phyloP scores from a whole-genome alignment of 129 eudicot genomes.

The Escallonia herrerae region DNA sequence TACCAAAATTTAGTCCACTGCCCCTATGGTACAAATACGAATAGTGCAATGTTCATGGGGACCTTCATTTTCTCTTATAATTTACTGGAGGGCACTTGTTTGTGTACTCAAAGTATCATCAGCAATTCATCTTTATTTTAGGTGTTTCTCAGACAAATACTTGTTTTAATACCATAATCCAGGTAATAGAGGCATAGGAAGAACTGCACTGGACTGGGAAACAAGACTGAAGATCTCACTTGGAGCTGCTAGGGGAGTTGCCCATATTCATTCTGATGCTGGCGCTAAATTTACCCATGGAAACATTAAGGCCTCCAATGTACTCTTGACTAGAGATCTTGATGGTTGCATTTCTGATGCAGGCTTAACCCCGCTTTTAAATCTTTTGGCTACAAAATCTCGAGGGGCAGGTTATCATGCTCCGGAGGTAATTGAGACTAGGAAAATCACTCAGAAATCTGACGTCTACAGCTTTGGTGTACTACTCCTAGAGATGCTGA shows the following conservation, averaged over 20 bases:
- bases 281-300: conserved; percentile 67
- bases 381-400: conserved; percentile 24
- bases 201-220: conserved; percentile 76
- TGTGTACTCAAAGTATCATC: neutral
- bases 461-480: conserved; percentile 97
- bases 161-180: neutral
- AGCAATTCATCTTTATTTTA: no score
- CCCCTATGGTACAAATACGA: neutral
- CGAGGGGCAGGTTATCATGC: conserved; percentile 68
- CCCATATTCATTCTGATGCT: conserved; percentile 63
- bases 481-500: conserved; percentile 67
- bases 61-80: neutral
- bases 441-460: conserved; percentile 63
- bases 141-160: no score
- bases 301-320: conserved; percentile 85
- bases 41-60: neutral
- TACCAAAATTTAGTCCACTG: neutral
- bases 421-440: conserved; percentile 67
- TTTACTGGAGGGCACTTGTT: neutral
- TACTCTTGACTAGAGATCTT: conserved; percentile 52
- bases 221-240: conserved; percentile 62
- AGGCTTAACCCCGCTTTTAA: conserved; percentile 64
- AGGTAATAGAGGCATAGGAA: conserved; percentile 64
- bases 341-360: conserved; percentile 61
- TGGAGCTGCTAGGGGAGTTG: conserved; percentile 70